Evolutionary conservation across 1,284 basidiomycete species (phyloP).

Genomic region (Boletus nobilissimus): DNA sequence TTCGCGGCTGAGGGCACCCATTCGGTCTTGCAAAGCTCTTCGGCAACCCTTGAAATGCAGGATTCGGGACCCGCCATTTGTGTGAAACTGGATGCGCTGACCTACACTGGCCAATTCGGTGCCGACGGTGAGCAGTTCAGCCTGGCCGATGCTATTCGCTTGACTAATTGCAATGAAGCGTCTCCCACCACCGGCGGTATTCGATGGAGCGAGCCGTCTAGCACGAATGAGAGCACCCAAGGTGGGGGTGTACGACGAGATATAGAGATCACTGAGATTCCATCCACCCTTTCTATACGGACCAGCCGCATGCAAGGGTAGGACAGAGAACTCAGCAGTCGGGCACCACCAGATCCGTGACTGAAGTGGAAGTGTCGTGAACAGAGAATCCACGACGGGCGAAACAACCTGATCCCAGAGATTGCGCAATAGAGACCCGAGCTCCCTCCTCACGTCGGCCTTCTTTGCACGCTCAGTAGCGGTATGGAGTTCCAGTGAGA

Average conservation of each 20-base stretch:
- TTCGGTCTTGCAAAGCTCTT: background rate
- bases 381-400: constrained; percentile 36
- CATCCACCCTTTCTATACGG: background rate
- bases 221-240: background rate
- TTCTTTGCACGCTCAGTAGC: background rate
- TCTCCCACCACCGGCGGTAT: background rate
- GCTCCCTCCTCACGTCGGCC: background rate
- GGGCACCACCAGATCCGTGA: background rate
- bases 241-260: background rate
- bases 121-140: background rate
- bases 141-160: background rate
- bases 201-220: background rate
- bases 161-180: background rate
- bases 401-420: constrained; percentile 43
- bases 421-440: constrained; percentile 29
- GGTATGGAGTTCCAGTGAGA: background rate
- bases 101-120: background rate
- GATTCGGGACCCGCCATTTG: background rate
- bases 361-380: background rate
- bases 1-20: no score
- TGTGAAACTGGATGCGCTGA: background rate
- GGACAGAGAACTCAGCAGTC: background rate
- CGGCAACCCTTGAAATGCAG: background rate
- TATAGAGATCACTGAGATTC: background rate
- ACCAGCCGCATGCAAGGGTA: background rate